Conservation (phyloP, 257 asterid genomes). For the Scutellaria baicalensis region DNA sequence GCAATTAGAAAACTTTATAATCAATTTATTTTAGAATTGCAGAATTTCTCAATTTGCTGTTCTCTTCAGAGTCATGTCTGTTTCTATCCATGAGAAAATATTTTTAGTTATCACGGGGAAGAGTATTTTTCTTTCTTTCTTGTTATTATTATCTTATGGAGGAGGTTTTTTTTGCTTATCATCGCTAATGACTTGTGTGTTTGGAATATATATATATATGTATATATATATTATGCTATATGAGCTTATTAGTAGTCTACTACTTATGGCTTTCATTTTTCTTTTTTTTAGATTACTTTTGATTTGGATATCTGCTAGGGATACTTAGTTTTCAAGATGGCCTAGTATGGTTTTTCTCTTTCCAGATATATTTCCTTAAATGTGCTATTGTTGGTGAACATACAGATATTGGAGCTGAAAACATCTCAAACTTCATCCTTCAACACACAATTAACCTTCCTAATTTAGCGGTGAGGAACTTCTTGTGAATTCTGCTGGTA, state of each 20-base stretch:
- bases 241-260: neutral
- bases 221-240: too few relatives aligned
- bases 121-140: too few relatives aligned
- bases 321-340: conserved; percentile 2
- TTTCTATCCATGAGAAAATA: neutral
- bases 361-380: neutral
- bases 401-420: conserved; percentile 49
- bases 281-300: neutral
- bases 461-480: conserved; percentile 68
- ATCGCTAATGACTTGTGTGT: too few relatives aligned
- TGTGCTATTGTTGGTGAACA: conserved; percentile 12
- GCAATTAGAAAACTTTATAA: neutral
- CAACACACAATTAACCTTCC: conserved; percentile 54
- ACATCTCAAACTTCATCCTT: conserved; percentile 55
- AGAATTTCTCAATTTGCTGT: neutral
- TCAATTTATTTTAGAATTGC: neutral
- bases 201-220: too few relatives aligned
- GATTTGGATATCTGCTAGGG: neutral
- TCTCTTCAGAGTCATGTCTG: conserved; percentile 4
- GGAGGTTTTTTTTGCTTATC: too few relatives aligned
- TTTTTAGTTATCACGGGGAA: neutral
- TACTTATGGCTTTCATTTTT: neutral
- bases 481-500: conserved; percentile 42
- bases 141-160: too few relatives aligned
- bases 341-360: conserved; percentile 6